A percentile compares a stretch with the other conserved stretches of the same genome.
Evolutionary conservation across 2,329 filamentous ascomycete genomes (phyloP).

Genomic region (Fusarium sp.): DNA sequence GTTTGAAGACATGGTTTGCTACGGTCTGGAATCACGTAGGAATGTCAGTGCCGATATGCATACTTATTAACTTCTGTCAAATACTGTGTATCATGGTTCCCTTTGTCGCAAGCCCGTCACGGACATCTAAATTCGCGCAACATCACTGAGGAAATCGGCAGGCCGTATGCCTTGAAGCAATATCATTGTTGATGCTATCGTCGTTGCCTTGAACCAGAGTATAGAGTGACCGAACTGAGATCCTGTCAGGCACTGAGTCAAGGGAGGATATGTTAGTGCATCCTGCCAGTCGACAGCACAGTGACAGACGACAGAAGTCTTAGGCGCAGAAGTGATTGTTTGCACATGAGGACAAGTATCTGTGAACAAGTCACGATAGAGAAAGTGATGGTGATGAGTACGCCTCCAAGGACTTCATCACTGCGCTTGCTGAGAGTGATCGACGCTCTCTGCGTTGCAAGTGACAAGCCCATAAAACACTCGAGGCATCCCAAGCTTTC

Average conservation of each 20-base stretch:
- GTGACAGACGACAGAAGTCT: neutral
- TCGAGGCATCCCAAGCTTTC: fast-evolving
- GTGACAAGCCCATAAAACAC: neutral
- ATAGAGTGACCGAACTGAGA: fast-evolving
- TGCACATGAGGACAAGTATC: neutral
- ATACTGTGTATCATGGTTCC: neutral
- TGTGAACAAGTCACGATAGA: neutral
- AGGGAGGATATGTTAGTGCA: neutral
- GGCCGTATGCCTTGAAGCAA: fast-evolving
- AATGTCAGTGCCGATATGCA: neutral
- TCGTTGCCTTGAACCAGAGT: fast-evolving
- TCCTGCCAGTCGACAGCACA: fast-evolving
- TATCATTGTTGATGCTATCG: fast-evolving
- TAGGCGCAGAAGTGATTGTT: too few relatives aligned
- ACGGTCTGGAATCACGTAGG: fast-evolving
- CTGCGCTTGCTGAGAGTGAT: neutral
- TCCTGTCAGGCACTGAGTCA: fast-evolving
- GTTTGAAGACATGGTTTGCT: neutral
- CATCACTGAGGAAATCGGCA: fast-evolving
- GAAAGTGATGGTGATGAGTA: neutral
- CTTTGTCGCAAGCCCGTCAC: fast-evolving
- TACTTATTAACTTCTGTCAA: fast-evolving
- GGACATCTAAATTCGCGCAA: fast-evolving
- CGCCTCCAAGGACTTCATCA: neutral
- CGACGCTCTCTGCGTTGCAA: neutral